Conservation (phyloP, 2,329 filamentous ascomycete species). For the Claviceps sp. region DNA sequence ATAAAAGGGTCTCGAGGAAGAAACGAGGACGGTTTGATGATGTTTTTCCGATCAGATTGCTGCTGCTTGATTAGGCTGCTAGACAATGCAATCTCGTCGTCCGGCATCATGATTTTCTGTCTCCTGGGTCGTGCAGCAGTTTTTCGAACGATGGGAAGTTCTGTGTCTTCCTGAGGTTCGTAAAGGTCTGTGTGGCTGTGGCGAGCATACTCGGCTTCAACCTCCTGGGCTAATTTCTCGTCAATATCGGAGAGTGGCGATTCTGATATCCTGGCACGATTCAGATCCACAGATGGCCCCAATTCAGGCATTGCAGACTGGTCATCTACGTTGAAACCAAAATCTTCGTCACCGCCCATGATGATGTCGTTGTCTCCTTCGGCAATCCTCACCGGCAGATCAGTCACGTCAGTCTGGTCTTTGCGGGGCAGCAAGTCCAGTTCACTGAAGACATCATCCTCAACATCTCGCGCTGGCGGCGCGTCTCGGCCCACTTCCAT, state of each 20-base stretch:
- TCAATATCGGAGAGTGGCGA: constrained; percentile 59
- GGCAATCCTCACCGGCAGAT: constrained; percentile 45
- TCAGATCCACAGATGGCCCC: constrained; percentile 31
- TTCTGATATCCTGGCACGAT: constrained; percentile 51
- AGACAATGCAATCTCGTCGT: constrained; percentile 65
- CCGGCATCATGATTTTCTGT: constrained; percentile 70
- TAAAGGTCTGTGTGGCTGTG: constrained; percentile 45
- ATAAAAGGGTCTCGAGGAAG: constrained; percentile 78
- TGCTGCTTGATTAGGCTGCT: constrained; percentile 71
- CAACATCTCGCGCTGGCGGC: constrained; percentile 49
- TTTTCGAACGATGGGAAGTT: constrained; percentile 47
- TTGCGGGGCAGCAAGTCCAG: constrained; percentile 43
- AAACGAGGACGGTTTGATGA: constrained; percentile 70
- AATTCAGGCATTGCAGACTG: constrained; percentile 42
- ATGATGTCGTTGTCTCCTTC: constrained; percentile 51
- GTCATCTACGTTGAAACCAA: constrained; percentile 50
- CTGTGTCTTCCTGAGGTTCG: constrained; percentile 44
- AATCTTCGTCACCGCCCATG: constrained; percentile 47
- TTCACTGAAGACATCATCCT: constrained; percentile 58
- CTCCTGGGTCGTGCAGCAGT: constrained; percentile 60
- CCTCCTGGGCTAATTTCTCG: constrained; percentile 44
- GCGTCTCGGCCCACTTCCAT: constrained; percentile 88
- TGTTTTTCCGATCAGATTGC: constrained; percentile 73
- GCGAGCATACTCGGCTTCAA: constrained; percentile 43
- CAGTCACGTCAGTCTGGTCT: constrained; percentile 40